Conservation (phyloP, 2,329 filamentous ascomycete genomes). For the Sclerotinia borealis region DNA sequence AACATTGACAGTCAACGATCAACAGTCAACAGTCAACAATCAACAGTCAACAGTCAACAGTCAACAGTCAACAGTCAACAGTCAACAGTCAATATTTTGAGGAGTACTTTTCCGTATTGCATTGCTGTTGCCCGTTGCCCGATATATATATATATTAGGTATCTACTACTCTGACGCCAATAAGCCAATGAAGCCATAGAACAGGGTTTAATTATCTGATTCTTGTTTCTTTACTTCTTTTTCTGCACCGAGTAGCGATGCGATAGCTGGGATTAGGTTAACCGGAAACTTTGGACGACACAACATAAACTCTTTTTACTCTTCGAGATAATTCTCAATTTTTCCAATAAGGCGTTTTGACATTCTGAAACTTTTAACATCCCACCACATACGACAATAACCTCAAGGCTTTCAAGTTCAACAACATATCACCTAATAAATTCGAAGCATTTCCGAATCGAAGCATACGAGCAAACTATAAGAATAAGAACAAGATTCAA, state of each 20-base stretch:
- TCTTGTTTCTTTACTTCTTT: background rate
- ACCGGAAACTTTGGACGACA: background rate
- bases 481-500: too few species aligned
- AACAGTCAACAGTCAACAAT: too few species aligned
- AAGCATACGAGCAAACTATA: background rate
- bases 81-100: too few species aligned
- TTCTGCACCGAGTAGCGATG: background rate
- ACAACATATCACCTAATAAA: background rate
- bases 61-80: too few species aligned
- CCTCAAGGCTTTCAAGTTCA: background rate
- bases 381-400: background rate
- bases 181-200: background rate
- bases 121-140: background rate
- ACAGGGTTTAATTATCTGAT: background rate
- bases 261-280: background rate
- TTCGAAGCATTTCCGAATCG: background rate
- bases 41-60: too few species aligned
- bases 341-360: background rate
- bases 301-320: too few species aligned
- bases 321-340: background rate
- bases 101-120: background rate
- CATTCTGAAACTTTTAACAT: background rate
- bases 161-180: conserved; percentile 6
- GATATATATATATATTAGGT: too few species aligned
- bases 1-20: too few species aligned